Evolutionary conservation across 495 filamentous ascomycete species (phyloP), one percentile per base, ranked within the genome.

Genomic region (Podospora pseudopauciseta): DNA sequence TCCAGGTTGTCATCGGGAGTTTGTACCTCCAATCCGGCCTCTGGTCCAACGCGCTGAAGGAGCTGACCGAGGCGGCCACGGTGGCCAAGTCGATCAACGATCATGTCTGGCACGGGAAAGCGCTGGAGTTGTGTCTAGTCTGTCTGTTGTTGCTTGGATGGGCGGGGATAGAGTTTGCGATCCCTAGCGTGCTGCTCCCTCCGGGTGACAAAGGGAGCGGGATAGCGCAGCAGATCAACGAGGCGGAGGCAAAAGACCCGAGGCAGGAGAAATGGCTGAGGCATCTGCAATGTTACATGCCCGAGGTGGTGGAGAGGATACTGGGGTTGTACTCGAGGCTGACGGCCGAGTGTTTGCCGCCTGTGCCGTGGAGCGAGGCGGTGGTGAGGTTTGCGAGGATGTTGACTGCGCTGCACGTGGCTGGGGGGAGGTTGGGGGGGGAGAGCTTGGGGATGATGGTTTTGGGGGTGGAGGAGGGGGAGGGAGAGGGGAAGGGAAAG

Each of bases 21-120:
- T 81, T 97, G 59, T 96, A 94, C 77, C 86, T 99, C 67, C 87
- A 91, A 72, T 91, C 92, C 69, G 95, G 95, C 39, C 85, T 92
- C 69, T 96, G 94, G 92, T 86, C 85, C 34, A 93, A 97, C 81
- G 94, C 96, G 19, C 73, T 98, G 32, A 92, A 88, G 75, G 92
- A 97, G 76, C 84, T 97, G 34, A 81, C 88, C 27, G 94, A 97
- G 64, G 90, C 89, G 60, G 92, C 90, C 7, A 86, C 87, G 13
- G 86, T 89, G 69, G 91, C 93, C 18, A 91, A 91, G 75, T 88
- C 87, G 44, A 87, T 89, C 71, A 94, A 91, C 75, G 95, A 98
- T 77, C 91, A 97, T 81, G 76, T 97, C 7, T 99, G 95, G 95
- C 92, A 98, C 82, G 95, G 90, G 15, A 99, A 98, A 79, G 93